A percentile compares a stretch with the other conserved stretches of the same genome.
phyloP scores from a whole-genome alignment of 176 grass and related monocot species.

The Zea luxurians region DNA sequence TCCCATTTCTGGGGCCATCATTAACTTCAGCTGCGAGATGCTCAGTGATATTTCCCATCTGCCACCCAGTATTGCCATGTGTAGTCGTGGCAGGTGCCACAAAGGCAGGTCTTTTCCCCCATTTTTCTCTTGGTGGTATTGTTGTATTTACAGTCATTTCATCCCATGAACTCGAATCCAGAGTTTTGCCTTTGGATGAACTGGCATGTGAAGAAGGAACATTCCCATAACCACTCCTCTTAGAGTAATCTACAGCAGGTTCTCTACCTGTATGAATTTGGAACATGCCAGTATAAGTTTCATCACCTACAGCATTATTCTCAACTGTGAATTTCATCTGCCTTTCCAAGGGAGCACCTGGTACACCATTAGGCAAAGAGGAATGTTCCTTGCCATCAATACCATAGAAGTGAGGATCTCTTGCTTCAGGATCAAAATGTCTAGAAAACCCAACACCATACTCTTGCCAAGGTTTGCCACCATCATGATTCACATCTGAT shows the following conservation, averaged over 20 bases:
- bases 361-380: constrained; percentile 42
- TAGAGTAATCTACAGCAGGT: constrained; percentile 38
- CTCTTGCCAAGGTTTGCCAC: constrained; percentile 47
- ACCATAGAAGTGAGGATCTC: constrained; percentile 51
- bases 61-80: constrained; percentile 52
- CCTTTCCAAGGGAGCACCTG: constrained; percentile 39
- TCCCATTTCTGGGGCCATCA: constrained; percentile 43
- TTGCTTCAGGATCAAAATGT: constrained; percentile 46
- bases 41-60: constrained; percentile 49
- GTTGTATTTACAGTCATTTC: constrained; percentile 45
- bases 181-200: constrained; percentile 56
- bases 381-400: constrained; percentile 51
- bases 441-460: constrained; percentile 46
- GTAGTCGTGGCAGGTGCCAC: constrained; percentile 24
- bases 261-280: constrained; percentile 60
- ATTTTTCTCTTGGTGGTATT: constrained; percentile 59
- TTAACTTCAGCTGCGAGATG: constrained; percentile 54
- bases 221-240: constrained; percentile 39
- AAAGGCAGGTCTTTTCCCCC: constrained; percentile 63
- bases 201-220: constrained; percentile 39
- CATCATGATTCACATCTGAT: constrained; percentile 43
- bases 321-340: constrained; percentile 47
- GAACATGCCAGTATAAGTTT: constrained; percentile 50
- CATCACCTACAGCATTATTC: constrained; percentile 40
- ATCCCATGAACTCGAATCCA: constrained; percentile 56